These are phyloP conservation scores for Russula griseocarnosa DNA, from an alignment of 768 basidiomycete genomes.

Conservation along the genomic window DNA sequence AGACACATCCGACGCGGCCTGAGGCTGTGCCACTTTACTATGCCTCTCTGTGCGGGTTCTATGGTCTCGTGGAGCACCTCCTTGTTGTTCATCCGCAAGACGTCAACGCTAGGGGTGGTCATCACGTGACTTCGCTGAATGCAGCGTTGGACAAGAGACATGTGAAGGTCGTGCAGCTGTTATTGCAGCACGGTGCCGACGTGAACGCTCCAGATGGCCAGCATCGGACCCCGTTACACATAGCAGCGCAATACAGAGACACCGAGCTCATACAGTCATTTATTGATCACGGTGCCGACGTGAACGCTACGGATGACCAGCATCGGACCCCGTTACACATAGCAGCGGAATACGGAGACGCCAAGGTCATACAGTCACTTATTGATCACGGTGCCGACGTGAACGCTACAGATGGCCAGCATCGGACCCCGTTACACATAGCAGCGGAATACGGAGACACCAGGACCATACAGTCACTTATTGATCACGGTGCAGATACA, in stretches of 20 bases:
- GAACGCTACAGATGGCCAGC: not conserved
- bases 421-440: not conserved
- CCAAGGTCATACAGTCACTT: no score
- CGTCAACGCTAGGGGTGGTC: not conserved
- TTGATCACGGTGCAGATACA: not conserved
- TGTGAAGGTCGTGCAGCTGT: not conserved
- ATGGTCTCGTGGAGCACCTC: not conserved
- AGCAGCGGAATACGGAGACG: not conserved
- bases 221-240: not conserved
- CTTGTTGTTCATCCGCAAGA: not conserved
- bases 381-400: not conserved
- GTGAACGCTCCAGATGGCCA: not conserved
- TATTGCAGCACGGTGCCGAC: not conserved
- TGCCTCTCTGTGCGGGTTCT: not conserved
- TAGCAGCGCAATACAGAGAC: not conserved
- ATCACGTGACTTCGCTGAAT: not conserved
- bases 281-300: not conserved
- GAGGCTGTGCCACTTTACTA: not conserved
- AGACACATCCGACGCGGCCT: no score
- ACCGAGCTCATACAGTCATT: not conserved
- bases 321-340: not conserved
- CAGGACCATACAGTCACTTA: not conserved
- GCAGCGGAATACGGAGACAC: not conserved
- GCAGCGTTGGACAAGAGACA: not conserved
- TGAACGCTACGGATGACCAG: not conserved